Conservation (phyloP, 2,329 filamentous ascomycete genomes). For the Amauroascus verrucosus region DNA sequence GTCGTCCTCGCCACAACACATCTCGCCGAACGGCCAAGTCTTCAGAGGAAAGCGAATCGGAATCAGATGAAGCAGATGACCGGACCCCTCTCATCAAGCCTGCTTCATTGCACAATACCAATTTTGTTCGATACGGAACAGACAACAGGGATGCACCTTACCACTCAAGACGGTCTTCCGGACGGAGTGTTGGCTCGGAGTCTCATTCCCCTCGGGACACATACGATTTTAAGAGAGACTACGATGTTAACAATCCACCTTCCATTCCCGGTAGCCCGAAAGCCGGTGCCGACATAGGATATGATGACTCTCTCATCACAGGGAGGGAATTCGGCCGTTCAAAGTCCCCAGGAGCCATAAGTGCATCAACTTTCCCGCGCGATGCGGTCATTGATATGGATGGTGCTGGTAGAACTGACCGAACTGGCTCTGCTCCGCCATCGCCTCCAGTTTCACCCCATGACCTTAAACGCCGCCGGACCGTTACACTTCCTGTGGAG, state of each 20-base stretch:
- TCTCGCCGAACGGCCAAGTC: conserved; percentile 1
- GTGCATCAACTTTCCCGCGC: conserved; percentile 18
- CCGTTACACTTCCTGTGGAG: conserved; percentile 55
- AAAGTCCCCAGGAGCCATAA: conserved; percentile 29
- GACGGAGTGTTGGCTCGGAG: background rate
- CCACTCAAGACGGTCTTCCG: conserved; percentile 9
- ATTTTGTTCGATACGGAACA: conserved; percentile 14
- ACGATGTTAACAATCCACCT: conserved; percentile 57
- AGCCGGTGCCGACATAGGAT: conserved; percentile 42
- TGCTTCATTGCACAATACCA: conserved; percentile 13
- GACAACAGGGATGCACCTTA: background rate
- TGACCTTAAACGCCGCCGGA: conserved; percentile 43
- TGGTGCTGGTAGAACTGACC: conserved; percentile 18
- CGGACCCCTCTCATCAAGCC: conserved; percentile 17
- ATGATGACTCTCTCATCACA: conserved; percentile 45
- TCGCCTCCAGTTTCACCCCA: conserved; percentile 32
- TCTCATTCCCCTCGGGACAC: conserved; percentile 2
- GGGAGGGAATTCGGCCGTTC: conserved; percentile 31
- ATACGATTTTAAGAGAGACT: conserved; percentile 29
- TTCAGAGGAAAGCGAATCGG: conserved; percentile 11
- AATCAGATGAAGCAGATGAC: conserved; percentile 16
- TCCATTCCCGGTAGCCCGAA: conserved; percentile 51
- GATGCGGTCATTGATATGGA: conserved; percentile 41
- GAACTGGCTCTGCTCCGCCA: conserved; percentile 29
- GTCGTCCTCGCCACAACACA: background rate